Conservation (phyloP, 805 yeast species). For the Jamesozyma rosinii region DNA sequence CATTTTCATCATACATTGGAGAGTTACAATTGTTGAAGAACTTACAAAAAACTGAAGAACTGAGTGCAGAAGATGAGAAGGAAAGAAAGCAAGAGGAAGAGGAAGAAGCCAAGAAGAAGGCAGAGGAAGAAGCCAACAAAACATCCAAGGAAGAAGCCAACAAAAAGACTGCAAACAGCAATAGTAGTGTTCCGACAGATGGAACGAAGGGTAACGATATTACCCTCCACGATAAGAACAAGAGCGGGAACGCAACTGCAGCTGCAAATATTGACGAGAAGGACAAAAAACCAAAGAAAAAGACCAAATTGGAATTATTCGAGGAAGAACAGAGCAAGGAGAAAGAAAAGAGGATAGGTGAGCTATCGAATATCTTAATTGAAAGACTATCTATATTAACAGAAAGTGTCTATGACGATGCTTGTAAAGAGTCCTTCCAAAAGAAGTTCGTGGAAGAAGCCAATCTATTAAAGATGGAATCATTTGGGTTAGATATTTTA, state of each 20-base stretch:
- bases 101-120: slow-evolving; percentile 28
- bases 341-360: slow-evolving; percentile 55
- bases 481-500: slow-evolving; percentile 74
- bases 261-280: slow-evolving; percentile 5
- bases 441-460: slow-evolving; percentile 71
- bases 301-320: slow-evolving; percentile 45
- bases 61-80: slow-evolving; percentile 39
- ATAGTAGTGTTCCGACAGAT: background rate
- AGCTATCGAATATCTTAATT: slow-evolving; percentile 48
- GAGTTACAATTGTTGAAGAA: slow-evolving; percentile 74
- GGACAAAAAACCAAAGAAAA: slow-evolving; percentile 32
- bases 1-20: slow-evolving; percentile 79
- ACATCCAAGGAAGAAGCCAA: background rate
- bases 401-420: slow-evolving; percentile 54
- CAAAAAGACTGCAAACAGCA: background rate
- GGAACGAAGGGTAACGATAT: background rate
- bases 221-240: background rate
- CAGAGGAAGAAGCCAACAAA: slow-evolving; percentile 4
- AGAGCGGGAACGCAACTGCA: background rate
- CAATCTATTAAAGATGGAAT: slow-evolving; percentile 69
- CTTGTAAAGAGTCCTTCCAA: slow-evolving; percentile 53
- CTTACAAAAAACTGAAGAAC: slow-evolving; percentile 51
- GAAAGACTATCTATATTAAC: slow-evolving; percentile 46
- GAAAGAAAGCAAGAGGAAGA: slow-evolving; percentile 31
- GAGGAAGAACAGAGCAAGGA: slow-evolving; percentile 71